Evolutionary conservation across 345 rosid genomes (phyloP).

Genomic region (Psidium guajava): DNA sequence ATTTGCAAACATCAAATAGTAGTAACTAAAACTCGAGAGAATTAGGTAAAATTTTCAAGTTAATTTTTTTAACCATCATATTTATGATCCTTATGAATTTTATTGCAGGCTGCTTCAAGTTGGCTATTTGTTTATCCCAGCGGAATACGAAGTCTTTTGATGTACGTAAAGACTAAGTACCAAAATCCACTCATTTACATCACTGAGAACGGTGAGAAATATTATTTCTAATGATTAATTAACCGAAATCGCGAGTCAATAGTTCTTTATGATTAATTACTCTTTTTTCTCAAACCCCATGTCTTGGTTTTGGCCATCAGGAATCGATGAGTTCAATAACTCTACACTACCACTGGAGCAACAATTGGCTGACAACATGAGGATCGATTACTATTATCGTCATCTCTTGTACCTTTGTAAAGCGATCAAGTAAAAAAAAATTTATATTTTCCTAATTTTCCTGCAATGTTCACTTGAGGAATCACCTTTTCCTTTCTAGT

Average conservation of each 20-base stretch:
- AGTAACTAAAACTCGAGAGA: not conserved
- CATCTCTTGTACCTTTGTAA: conserved; percentile 20
- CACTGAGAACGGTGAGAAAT: conserved; percentile 8
- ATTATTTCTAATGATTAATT: not conserved
- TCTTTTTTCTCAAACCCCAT: not conserved
- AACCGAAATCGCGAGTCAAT: not conserved
- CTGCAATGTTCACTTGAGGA: not conserved
- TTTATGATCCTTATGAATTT: not conserved
- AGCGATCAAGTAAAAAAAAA: conserved; percentile 27
- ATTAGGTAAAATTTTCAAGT: not conserved
- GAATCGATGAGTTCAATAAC: conserved; percentile 25
- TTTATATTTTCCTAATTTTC: not conserved
- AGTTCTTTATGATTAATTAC: not conserved
- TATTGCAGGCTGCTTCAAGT: conserved; percentile 10
- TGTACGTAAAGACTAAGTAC: conserved; percentile 3
- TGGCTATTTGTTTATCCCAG: conserved; percentile 8
- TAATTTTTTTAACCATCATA: no score
- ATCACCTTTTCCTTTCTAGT: not conserved
- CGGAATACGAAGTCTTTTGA: not conserved
- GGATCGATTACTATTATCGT: conserved; percentile 17
- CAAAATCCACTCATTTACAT: conserved; percentile 4
- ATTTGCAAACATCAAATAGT: not conserved
- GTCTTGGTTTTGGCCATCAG: conserved; percentile 1
- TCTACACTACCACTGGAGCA: conserved; percentile 11
- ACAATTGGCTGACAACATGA: conserved; percentile 21